A percentile compares a stretch with the other conserved stretches of the same genome.
Evolutionary conservation across 139 green algal genomes (phyloP).

Genomic region (Trebouxia sp.): DNA sequence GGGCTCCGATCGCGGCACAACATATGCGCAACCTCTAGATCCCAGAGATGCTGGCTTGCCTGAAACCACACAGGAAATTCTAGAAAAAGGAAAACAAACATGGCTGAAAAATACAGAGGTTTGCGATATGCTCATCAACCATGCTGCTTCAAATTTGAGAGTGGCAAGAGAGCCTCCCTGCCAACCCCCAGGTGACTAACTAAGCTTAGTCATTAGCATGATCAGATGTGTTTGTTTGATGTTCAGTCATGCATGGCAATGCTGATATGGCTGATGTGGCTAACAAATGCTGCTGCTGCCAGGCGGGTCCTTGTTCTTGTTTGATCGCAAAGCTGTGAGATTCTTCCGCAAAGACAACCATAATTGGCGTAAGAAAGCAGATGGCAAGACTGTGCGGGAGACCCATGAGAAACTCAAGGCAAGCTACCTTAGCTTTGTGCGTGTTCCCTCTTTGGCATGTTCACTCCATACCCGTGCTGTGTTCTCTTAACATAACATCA

Average conservation of each 20-base stretch:
- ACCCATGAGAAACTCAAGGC: conserved; percentile 85
- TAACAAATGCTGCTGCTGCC: not conserved
- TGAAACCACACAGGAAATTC: not conserved
- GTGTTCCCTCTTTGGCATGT: not conserved
- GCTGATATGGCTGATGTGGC: not conserved
- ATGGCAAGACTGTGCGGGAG: conserved; percentile 79
- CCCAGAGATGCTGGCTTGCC: not conserved
- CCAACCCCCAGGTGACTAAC: conserved; percentile 41
- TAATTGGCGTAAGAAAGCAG: conserved; percentile 77
- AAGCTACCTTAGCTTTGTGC: not conserved
- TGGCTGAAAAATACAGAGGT: conserved; percentile 62
- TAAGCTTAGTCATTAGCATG: not conserved
- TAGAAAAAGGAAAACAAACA: not conserved
- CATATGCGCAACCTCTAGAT: not conserved
- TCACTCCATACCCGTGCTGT: too few species aligned
- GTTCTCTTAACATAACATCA: not conserved
- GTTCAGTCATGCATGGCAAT: not conserved
- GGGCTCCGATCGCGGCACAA: too few species aligned
- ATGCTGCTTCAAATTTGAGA: conserved; percentile 26
- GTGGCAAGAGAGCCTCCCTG: conserved; percentile 34
- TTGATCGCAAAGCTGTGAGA: conserved; percentile 59
- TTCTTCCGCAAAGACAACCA: conserved; percentile 79
- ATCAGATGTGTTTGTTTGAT: not conserved
- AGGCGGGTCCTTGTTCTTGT: conserved; percentile 71
- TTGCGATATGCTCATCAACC: conserved; percentile 44